Percentiles rank a stretch among this genome's conserved stretches.
These are phyloP conservation scores for Zygoascus ofunaensis DNA, from an alignment of 805 yeast species.

Conservation along the genomic window DNA sequence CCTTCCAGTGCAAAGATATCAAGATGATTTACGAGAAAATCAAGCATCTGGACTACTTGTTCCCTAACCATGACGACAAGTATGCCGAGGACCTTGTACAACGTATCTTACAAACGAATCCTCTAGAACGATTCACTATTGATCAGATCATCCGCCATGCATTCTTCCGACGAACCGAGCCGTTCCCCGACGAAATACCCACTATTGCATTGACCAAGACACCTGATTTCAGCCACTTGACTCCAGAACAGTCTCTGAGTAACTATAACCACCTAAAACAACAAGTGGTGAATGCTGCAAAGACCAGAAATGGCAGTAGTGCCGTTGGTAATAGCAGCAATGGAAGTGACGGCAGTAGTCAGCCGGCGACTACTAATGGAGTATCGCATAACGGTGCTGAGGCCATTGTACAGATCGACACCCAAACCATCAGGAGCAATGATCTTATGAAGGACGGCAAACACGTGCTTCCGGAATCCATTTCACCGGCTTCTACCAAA, in stretches of 20 bases:
- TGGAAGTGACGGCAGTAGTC: not conserved
- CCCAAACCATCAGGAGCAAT: not conserved
- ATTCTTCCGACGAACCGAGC: slow-evolving; percentile 53
- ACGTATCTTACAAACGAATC: slow-evolving; percentile 71
- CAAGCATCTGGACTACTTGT: slow-evolving; percentile 66
- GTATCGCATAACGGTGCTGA: not conserved
- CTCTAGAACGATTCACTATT: slow-evolving; percentile 70
- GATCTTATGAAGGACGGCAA: slow-evolving; percentile 3
- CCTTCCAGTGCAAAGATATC: slow-evolving; percentile 94
- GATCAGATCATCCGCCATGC: slow-evolving; percentile 70
- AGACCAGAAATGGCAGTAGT: not conserved
- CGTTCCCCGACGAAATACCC: slow-evolving; percentile 66
- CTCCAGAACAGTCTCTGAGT: slow-evolving; percentile 33
- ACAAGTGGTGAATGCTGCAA: not conserved
- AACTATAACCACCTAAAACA: slow-evolving; percentile 8
- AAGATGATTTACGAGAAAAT: slow-evolving; percentile 87
- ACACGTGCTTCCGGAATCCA: slow-evolving; percentile 70
- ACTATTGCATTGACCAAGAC: slow-evolving; percentile 51
- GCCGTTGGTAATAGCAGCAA: not conserved
- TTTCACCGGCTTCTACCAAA: slow-evolving; percentile 88
- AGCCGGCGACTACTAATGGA: not conserved
- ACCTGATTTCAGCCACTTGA: slow-evolving; percentile 50
- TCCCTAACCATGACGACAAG: slow-evolving; percentile 58
- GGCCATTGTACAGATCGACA: not conserved
- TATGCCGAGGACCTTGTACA: slow-evolving; percentile 63